Evolutionary conservation across 1,139 yeast species (phyloP).

Genomic region (Pichia sp.): DNA sequence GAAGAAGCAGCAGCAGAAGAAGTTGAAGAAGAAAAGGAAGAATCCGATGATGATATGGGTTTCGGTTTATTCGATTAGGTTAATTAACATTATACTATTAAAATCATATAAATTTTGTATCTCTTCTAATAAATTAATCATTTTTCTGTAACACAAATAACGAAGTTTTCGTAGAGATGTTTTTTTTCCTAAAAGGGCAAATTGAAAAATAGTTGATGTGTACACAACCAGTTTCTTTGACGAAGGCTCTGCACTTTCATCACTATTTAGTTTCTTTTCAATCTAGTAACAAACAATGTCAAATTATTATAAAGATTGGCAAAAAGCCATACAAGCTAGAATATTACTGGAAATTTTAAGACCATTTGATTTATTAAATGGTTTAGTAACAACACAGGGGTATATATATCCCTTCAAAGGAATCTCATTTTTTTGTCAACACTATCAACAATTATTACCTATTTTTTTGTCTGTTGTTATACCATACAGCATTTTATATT

Average conservation of each 20-base stretch:
- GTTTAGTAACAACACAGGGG: constrained; percentile 16
- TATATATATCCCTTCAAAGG: constrained; percentile 23
- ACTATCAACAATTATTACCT: constrained; percentile 22
- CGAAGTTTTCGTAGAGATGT: not conserved
- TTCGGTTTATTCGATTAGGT: constrained; percentile 81
- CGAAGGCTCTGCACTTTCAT: not conserved
- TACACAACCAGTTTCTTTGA: not conserved
- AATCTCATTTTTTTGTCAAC: constrained; percentile 18
- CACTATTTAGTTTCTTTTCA: not conserved
- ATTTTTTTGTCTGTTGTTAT: constrained; percentile 20
- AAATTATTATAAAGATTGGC: constrained; percentile 9
- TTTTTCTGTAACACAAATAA: constrained; percentile 3
- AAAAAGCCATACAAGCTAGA: constrained; percentile 19
- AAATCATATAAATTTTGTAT: constrained; percentile 5
- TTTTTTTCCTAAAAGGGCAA: not conserved
- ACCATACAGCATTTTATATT: constrained; percentile 19
- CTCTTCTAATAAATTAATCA: constrained; percentile 11
- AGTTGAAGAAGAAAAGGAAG: constrained; percentile 50
- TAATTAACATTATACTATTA: not conserved
- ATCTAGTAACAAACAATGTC: not conserved
- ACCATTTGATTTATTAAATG: constrained; percentile 17
- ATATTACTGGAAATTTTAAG: constrained; percentile 18
- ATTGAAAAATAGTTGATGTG: not conserved
- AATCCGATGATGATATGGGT: constrained; percentile 72
- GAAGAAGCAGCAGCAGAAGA: constrained; percentile 54